phyloP scores from a whole-genome alignment of 2,329 filamentous ascomycete genomes.

The Mariannaea elegans region DNA sequence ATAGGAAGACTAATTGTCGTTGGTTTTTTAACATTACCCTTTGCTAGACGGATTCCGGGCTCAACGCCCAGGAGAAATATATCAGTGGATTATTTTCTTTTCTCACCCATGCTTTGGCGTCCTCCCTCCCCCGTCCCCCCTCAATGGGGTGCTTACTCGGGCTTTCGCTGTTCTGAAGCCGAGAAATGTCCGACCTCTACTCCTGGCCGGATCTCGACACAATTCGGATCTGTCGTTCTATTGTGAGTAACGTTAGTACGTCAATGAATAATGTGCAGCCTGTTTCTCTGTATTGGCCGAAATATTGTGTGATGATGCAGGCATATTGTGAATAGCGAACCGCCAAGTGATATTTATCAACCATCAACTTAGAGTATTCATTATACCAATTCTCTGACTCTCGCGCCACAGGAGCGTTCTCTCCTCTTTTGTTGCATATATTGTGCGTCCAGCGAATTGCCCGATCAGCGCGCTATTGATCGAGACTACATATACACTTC shows the following conservation, averaged over 20 bases:
- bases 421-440: too few species aligned
- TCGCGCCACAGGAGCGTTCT: too few species aligned
- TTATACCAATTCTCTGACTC: constrained; percentile 6
- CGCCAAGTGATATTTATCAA: not conserved
- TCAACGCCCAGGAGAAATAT: constrained; percentile 43
- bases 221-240: too few species aligned
- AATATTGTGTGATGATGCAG: too few species aligned
- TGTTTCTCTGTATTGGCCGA: too few species aligned
- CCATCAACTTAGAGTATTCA: not conserved
- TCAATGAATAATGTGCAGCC: too few species aligned
- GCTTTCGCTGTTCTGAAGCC: too few species aligned
- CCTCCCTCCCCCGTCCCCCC: too few species aligned
- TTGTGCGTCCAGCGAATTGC: not conserved
- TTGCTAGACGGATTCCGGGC: constrained; percentile 41
- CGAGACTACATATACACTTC: constrained; percentile 5
- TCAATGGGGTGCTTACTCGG: too few species aligned
- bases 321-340: not conserved
- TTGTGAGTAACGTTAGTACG: too few species aligned
- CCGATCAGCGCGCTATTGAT: constrained; percentile 12
- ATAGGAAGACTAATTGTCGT: not conserved
- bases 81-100: not conserved
- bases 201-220: too few species aligned
- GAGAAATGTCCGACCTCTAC: too few species aligned
- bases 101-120: not conserved
- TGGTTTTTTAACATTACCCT: constrained; percentile 14